phyloP scores from a whole-genome alignment of 2,329 filamentous ascomycete species.

The Neofusicoccum kwambonambiense region DNA sequence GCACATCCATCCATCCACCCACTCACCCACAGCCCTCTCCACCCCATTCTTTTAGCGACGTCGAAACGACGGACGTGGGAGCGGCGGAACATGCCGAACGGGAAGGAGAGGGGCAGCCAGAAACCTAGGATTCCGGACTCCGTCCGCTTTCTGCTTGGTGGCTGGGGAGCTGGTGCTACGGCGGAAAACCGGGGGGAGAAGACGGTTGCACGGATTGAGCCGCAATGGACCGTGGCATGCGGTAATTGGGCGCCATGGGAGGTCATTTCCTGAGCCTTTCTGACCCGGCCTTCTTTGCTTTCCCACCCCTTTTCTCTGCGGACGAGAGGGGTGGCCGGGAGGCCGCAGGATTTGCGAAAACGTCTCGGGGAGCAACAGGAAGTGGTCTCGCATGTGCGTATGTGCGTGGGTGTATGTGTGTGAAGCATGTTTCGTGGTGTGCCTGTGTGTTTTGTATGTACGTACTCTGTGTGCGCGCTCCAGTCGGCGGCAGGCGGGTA shows the following conservation, averaged over 20 bases:
- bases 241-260: not conserved
- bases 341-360: not conserved
- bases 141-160: not conserved
- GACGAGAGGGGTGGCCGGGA: not conserved
- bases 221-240: constrained; percentile 8
- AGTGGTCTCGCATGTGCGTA: not conserved
- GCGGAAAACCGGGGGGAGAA: too few species aligned
- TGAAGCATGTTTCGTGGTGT: not conserved
- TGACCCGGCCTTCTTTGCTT: not conserved
- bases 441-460: not conserved
- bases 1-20: too few species aligned
- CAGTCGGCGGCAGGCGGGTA: not conserved
- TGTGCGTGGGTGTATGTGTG: not conserved
- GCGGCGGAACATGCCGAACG: too few species aligned
- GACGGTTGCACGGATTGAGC: constrained; percentile 4
- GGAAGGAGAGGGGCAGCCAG: too few species aligned
- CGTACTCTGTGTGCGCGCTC: not conserved
- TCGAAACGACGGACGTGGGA: too few species aligned
- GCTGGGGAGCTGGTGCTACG: not conserved
- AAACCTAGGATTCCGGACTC: too few species aligned
- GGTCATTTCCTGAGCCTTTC: not conserved
- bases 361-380: not conserved
- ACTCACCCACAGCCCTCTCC: too few species aligned
- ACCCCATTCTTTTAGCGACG: too few species aligned
- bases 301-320: not conserved